phyloP scores from a whole-genome alignment of 1,284 basidiomycete species.

The Salmacisia buchloeana region DNA sequence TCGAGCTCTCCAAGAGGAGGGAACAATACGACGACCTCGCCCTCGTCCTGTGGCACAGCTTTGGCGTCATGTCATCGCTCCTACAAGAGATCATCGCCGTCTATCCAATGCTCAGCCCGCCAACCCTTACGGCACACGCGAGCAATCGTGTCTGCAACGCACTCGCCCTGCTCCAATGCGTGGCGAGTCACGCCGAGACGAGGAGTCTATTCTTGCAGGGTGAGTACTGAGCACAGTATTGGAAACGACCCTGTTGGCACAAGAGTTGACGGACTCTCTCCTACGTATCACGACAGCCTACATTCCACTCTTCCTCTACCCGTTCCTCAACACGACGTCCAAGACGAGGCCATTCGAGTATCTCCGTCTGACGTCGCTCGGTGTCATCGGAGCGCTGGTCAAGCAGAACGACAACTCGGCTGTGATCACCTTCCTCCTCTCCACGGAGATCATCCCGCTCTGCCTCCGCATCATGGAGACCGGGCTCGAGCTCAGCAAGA shows the following conservation, averaged over 20 bases:
- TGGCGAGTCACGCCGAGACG: conserved; percentile 56
- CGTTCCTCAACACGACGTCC: conserved; percentile 96
- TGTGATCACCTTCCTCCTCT: conserved; percentile 97
- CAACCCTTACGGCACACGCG: conserved; percentile 92
- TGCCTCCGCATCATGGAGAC: conserved; percentile 99
- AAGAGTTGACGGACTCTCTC: neutral
- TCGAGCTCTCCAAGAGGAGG: conserved; percentile 97
- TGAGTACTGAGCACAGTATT: conserved; percentile 12
- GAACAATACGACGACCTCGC: conserved; percentile 99
- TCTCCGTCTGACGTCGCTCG: conserved; percentile 89
- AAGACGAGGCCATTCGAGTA: conserved; percentile 99
- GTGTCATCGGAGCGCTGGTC: conserved; percentile 96
- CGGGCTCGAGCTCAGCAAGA: conserved; percentile 97
- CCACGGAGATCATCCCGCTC: conserved; percentile 98
- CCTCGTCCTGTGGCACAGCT: conserved; percentile 96
- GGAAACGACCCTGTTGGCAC: neutral
- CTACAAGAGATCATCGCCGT: conserved; percentile 98
- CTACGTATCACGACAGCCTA: conserved; percentile 62
- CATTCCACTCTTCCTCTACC: conserved; percentile 97
- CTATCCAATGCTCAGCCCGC: conserved; percentile 90
- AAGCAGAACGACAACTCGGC: conserved; percentile 94
- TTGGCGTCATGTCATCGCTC: conserved; percentile 97
- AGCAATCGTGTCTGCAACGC: conserved; percentile 99
- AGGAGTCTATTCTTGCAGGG: conserved; percentile 44
- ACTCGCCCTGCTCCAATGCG: conserved; percentile 91